Evolutionary conservation across 108 stramenopile species (phyloP).

Genomic region (Nitzschia putrida): DNA sequence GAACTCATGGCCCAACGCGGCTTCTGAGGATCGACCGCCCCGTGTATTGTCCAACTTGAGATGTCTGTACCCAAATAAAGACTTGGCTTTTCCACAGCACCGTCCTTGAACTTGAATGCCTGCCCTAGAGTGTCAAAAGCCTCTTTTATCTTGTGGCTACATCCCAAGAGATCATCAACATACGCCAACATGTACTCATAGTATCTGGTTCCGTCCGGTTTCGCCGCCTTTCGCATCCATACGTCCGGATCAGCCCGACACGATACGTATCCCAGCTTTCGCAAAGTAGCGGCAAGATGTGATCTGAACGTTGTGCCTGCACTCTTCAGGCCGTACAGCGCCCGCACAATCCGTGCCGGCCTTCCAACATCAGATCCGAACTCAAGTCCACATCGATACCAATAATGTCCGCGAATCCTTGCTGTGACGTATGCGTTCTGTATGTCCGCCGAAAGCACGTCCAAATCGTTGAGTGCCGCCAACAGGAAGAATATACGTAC

Average conservation of each 20-base stretch:
- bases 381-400: conserved; percentile 31
- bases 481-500: conserved; percentile 32
- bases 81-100: conserved; percentile 5
- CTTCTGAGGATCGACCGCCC: background rate
- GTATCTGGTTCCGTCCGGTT: conserved; percentile 15
- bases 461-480: conserved; percentile 29
- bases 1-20: background rate
- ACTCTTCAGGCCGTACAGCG: conserved; percentile 46
- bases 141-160: conserved; percentile 8
- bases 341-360: conserved; percentile 36
- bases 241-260: conserved; percentile 41
- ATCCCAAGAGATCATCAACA: conserved; percentile 24
- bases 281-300: conserved; percentile 3
- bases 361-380: conserved; percentile 42
- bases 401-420: conserved; percentile 23
- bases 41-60: background rate
- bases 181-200: conserved; percentile 41
- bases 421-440: conserved; percentile 39
- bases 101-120: conserved; percentile 20
- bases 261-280: background rate
- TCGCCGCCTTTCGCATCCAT: conserved; percentile 18
- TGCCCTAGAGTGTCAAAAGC: conserved; percentile 5
- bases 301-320: conserved; percentile 28
- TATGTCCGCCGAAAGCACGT: conserved; percentile 24
- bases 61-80: conserved; percentile 24